Evolutionary conservation across 208 protist species (phyloP).

Genomic region (Blastocrithidia nonstop): DNA sequence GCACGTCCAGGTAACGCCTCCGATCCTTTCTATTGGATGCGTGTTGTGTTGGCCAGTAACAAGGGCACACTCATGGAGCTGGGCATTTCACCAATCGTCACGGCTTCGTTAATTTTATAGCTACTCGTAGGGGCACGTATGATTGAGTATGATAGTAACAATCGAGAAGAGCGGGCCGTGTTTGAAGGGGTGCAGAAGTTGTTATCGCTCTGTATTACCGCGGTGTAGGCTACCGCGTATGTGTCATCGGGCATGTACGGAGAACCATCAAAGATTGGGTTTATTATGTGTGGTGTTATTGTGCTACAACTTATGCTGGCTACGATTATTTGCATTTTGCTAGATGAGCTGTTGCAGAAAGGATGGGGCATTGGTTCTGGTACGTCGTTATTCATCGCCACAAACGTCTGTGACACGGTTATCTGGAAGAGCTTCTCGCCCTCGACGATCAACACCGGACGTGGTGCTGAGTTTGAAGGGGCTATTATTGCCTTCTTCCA

Average conservation of each 20-base stretch:
- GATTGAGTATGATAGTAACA: constrained; percentile 92
- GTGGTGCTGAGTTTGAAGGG: constrained; percentile 97
- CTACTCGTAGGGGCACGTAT: constrained; percentile 92
- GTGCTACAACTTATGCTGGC: constrained; percentile 96
- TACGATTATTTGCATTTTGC: constrained; percentile 97
- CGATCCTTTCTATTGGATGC: constrained; percentile 99
- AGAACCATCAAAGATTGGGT: constrained; percentile 90
- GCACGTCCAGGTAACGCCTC: constrained; percentile 85
- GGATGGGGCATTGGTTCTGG: constrained; percentile 99
- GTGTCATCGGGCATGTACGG: constrained; percentile 99
- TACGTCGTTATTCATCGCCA: constrained; percentile 99
- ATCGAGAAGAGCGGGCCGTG: constrained; percentile 91
- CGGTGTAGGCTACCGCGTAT: constrained; percentile 95
- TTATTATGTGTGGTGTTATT: constrained; percentile 92
- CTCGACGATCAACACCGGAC: constrained; percentile 96
- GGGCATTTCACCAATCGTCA: constrained; percentile 96
- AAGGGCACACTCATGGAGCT: constrained; percentile 98
- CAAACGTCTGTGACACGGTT: constrained; percentile 99
- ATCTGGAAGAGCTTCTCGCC: constrained; percentile 99
- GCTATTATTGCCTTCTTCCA: constrained; percentile 99
- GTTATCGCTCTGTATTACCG: constrained; percentile 95
- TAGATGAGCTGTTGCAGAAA: constrained; percentile 99
- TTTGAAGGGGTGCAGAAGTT: constrained; percentile 97
- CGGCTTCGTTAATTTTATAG: constrained; percentile 97
- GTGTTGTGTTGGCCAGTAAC: constrained; percentile 99